Evolutionary conservation across 306 rosid genomes (phyloP).

Genomic region (Casuarina glauca): DNA sequence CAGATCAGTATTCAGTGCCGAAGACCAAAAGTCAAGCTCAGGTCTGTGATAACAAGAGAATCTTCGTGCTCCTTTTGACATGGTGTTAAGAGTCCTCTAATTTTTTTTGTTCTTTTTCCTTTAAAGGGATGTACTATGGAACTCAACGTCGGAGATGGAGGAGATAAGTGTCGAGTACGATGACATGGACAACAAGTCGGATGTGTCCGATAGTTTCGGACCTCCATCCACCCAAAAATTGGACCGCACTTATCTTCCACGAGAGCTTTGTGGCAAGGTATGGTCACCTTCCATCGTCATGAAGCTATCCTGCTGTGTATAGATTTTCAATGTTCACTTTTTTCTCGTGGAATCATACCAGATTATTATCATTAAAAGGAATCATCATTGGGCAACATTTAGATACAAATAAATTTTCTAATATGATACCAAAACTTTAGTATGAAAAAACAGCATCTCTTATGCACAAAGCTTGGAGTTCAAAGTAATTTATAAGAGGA

Average conservation of each 20-base stretch:
- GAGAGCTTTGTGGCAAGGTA: conserved; percentile 38
- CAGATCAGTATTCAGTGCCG: conserved; percentile 27
- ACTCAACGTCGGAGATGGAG: conserved; percentile 35
- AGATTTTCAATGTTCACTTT: not conserved
- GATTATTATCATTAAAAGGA: too few species aligned
- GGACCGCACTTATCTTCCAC: conserved; percentile 28
- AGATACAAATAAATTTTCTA: too few species aligned
- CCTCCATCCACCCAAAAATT: conserved; percentile 23
- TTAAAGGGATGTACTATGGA: conserved; percentile 24
- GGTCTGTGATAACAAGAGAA: conserved; percentile 2
- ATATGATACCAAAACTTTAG: too few species aligned
- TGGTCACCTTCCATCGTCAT: not conserved
- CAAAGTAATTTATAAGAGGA: too few species aligned
- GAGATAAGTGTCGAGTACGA: conserved; percentile 50
- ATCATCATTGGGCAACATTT: too few species aligned
- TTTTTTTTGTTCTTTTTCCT: not conserved
- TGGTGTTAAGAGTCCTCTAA: not conserved
- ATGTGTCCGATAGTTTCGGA: conserved; percentile 33
- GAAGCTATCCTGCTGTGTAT: not conserved
- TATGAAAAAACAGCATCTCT: too few species aligned
- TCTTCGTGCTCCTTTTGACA: not conserved
- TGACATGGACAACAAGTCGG: conserved; percentile 41
- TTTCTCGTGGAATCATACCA: not conserved
- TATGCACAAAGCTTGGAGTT: too few species aligned
- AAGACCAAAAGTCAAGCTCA: conserved; percentile 21